These are phyloP conservation scores for Cymbidium sinense DNA, from an alignment of 106 monocot species.

Conservation along the genomic window DNA sequence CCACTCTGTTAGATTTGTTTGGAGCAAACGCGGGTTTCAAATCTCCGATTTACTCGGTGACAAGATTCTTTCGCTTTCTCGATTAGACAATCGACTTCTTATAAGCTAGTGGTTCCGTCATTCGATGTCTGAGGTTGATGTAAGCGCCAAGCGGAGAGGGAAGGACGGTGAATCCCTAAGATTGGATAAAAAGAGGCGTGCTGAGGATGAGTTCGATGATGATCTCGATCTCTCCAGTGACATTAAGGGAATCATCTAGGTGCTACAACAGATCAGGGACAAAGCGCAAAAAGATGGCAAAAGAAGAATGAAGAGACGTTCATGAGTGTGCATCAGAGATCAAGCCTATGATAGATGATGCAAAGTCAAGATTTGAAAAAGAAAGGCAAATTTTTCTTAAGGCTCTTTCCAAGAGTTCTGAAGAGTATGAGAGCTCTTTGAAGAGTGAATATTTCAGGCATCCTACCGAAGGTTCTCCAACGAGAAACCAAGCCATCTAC, in stretches of 20 bases:
- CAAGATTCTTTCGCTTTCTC: no score
- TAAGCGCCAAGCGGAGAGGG: slow-evolving; percentile 33
- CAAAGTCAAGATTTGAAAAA: slow-evolving; percentile 54
- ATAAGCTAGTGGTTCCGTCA: no score
- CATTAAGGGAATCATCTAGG: slow-evolving; percentile 59
- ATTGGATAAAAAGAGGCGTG: no score
- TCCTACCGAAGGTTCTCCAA: slow-evolving; percentile 46
- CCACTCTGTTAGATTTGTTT: not conserved
- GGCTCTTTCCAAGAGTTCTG: slow-evolving; percentile 47
- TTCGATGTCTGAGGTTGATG: slow-evolving; percentile 26
- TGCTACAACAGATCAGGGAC: slow-evolving; percentile 66
- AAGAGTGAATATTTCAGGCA: slow-evolving; percentile 56
- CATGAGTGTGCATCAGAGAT: slow-evolving; percentile 47
- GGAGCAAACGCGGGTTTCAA: no score
- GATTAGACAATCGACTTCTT: no score
- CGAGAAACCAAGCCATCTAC: slow-evolving; percentile 53
- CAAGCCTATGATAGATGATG: slow-evolving; percentile 36
- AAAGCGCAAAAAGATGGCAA: slow-evolving; percentile 76
- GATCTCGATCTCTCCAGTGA: no score
- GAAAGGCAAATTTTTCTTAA: slow-evolving; percentile 68
- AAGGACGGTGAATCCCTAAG: no score
- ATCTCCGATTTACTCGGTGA: no score
- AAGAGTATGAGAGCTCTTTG: slow-evolving; percentile 61
- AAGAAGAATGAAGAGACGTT: slow-evolving; percentile 70
- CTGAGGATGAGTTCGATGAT: no score